These are phyloP conservation scores for Candida sphagnicola DNA, from an alignment of 805 yeast species.

Conservation along the genomic window DNA sequence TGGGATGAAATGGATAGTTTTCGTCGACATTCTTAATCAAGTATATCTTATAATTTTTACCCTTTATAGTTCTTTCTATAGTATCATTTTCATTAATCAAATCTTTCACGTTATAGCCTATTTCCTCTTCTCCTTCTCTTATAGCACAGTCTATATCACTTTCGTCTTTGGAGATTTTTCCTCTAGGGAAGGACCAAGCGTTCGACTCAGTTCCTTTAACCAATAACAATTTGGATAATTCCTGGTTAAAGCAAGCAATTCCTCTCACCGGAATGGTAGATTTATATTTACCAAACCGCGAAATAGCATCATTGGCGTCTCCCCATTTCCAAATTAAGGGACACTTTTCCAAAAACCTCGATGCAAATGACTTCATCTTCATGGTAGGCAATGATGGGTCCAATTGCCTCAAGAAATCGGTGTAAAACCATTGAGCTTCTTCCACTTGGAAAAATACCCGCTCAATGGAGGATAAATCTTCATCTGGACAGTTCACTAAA, in stretches of 20 bases:
- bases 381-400: conserved; percentile 74
- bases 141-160: conserved; percentile 83
- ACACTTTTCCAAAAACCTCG: conserved; percentile 60
- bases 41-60: conserved; percentile 83
- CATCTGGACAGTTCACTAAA: conserved; percentile 86
- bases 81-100: conserved; percentile 66
- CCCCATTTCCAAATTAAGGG: conserved; percentile 85
- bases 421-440: conserved; percentile 97
- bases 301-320: conserved; percentile 73
- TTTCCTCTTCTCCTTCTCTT: conserved; percentile 90
- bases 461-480: conserved; percentile 75
- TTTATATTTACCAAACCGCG: conserved; percentile 80
- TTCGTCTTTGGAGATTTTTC: conserved; percentile 93
- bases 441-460: conserved; percentile 91
- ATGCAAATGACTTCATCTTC: conserved; percentile 74
- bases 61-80: conserved; percentile 75
- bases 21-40: conserved; percentile 76
- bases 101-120: conserved; percentile 78
- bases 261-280: conserved; percentile 94
- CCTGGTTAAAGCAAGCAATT: conserved; percentile 76
- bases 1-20: conserved; percentile 68
- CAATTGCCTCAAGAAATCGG: conserved; percentile 71
- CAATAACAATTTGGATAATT: conserved; percentile 64
- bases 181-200: conserved; percentile 95
- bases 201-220: conserved; percentile 80